Percentiles rank a stretch among this genome's conserved stretches.
Evolutionary conservation across 164 flowering plant species (phyloP).

Genomic region (Annona squamosa): DNA sequence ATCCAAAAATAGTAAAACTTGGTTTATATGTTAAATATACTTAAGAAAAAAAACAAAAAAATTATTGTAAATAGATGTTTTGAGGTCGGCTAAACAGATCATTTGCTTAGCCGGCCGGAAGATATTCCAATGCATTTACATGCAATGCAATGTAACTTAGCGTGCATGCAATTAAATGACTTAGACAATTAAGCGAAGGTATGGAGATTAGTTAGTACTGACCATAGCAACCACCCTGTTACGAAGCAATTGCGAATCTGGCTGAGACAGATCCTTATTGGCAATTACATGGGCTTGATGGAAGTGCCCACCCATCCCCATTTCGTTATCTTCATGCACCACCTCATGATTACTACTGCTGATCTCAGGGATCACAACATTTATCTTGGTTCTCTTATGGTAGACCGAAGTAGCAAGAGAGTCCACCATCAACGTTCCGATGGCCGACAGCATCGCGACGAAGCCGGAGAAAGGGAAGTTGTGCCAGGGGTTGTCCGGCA

Average conservation of each 20-base stretch:
- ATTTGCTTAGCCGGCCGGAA: too few relatives aligned
- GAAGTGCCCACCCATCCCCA: conserved; percentile 7
- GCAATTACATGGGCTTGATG: conserved; percentile 8
- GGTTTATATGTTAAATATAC: too few relatives aligned
- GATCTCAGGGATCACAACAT: conserved; percentile 5
- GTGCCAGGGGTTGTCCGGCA: conserved; percentile 27
- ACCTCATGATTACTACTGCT: background rate
- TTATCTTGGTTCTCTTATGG: background rate
- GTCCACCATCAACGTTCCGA: conserved; percentile 27
- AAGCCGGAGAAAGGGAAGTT: conserved; percentile 30
- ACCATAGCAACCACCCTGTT: conserved; percentile 30
- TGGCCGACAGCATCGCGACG: conserved; percentile 25
- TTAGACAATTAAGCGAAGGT: too few relatives aligned
- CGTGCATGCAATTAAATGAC: too few relatives aligned
- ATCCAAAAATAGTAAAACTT: too few relatives aligned
- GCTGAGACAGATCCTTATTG: background rate
- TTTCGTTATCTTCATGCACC: conserved; percentile 3
- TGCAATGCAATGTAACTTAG: too few relatives aligned
- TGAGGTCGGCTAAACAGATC: too few relatives aligned
- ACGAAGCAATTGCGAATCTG: conserved; percentile 17
- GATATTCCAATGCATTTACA: too few relatives aligned
- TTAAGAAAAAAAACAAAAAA: too few relatives aligned
- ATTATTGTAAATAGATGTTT: too few relatives aligned
- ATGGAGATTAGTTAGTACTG: background rate
- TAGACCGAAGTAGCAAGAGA: conserved; percentile 26